phyloP scores from a whole-genome alignment of 148 eudicot genomes.

The Vaccinium darrowii region DNA sequence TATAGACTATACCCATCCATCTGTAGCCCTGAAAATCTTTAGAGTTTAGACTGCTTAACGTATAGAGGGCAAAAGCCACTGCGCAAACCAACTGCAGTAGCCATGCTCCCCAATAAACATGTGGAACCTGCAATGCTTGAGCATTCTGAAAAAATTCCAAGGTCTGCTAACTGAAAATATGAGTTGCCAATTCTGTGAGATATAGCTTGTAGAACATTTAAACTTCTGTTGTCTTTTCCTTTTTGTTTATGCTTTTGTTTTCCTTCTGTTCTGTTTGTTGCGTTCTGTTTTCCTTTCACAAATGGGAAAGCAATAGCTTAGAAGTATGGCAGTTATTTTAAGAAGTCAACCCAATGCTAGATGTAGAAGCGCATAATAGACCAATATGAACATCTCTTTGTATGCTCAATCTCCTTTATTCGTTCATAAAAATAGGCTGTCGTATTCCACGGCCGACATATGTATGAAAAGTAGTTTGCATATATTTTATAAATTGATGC shows the following conservation, averaged over 20 bases:
- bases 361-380: neutral
- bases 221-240: neutral
- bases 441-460: neutral
- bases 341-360: neutral
- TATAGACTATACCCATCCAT: neutral
- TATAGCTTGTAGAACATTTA: too few species aligned
- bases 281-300: neutral
- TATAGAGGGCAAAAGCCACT: neutral
- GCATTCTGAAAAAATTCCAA: neutral
- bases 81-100: neutral
- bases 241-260: neutral
- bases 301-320: neutral
- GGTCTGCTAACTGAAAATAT: too few species aligned
- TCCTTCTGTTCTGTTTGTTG: neutral
- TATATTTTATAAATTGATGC: neutral
- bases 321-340: neutral
- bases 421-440: neutral
- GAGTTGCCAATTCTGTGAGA: too few species aligned
- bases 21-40: neutral
- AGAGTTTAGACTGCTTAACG: neutral
- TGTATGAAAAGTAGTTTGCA: neutral
- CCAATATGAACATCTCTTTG: neutral
- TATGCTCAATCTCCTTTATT: neutral
- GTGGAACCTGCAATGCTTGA: neutral
- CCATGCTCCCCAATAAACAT: neutral